Percentiles rank a stretch among this genome's conserved stretches.
Conservation (phyloP, 2,329 filamentous ascomycete species). For the Hypoxylon sp. region DNA sequence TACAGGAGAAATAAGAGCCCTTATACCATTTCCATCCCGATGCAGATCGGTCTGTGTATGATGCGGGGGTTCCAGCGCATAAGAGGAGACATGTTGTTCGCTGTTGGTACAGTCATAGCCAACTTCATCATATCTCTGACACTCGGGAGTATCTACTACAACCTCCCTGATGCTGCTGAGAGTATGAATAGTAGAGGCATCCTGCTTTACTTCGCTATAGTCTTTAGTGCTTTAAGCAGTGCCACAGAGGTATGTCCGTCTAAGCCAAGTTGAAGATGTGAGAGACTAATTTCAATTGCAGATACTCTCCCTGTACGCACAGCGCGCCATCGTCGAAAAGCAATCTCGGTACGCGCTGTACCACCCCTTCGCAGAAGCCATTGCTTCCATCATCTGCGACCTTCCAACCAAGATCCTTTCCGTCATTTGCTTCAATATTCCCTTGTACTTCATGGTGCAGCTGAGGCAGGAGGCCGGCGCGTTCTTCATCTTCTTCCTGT, state of each 20-base stretch:
- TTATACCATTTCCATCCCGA: constrained; percentile 70
- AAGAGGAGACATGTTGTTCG: constrained; percentile 69
- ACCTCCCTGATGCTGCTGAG: constrained; percentile 58
- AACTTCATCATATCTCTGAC: constrained; percentile 54
- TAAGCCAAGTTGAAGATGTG: constrained; percentile 67
- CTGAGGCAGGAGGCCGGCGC: constrained; percentile 74
- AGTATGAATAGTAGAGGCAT: constrained; percentile 59
- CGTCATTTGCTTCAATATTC: constrained; percentile 77
- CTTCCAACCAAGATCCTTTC: constrained; percentile 84
- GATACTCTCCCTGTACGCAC: constrained; percentile 71
- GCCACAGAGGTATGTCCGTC: constrained; percentile 70
- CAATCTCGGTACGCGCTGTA: constrained; percentile 89
- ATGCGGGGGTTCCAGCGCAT: constrained; percentile 72
- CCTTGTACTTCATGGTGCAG: constrained; percentile 88
- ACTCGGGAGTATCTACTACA: constrained; percentile 71
- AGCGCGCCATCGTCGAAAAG: constrained; percentile 92
- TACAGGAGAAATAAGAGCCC: constrained; percentile 64
- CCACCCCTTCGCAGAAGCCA: constrained; percentile 88
- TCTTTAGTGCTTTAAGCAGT: constrained; percentile 43
- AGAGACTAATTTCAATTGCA: constrained; percentile 30
- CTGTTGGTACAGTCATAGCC: constrained; percentile 69
- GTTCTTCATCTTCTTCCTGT: constrained; percentile 87
- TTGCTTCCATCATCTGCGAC: constrained; percentile 85
- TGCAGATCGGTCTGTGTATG: constrained; percentile 66
- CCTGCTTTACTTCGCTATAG: constrained; percentile 37